phyloP scores from a whole-genome alignment of 495 filamentous ascomycete genomes.

The Podospora australis region DNA sequence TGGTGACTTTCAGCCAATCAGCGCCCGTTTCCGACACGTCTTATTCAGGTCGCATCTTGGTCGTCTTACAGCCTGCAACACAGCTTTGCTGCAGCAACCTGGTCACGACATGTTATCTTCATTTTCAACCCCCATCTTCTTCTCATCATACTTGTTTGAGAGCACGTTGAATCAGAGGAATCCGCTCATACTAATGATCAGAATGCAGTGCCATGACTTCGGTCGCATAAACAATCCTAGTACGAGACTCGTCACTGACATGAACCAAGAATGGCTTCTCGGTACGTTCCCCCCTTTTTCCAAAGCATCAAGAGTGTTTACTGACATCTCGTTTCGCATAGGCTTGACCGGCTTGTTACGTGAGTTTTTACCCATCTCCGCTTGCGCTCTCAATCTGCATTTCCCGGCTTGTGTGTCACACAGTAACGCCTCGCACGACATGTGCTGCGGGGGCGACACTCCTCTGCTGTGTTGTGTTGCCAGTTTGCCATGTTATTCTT shows the following conservation, averaged over 20 bases:
- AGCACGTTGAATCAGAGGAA: no score
- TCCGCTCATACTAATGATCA: constrained; percentile 11
- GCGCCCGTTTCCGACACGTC: neutral
- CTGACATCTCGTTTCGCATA: constrained; percentile 33
- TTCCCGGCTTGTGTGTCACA: neutral
- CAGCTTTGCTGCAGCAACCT: constrained; percentile 1
- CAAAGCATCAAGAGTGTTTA: neutral
- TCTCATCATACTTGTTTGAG: constrained; percentile 2
- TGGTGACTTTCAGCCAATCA: constrained; percentile 1
- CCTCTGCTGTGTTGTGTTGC: constrained; percentile 4
- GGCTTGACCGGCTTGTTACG: constrained; percentile 91
- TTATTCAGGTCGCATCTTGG: no score
- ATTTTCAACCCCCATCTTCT: neutral
- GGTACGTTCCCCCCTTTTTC: constrained; percentile 31
- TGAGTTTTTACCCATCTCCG: constrained; percentile 46
- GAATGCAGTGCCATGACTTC: constrained; percentile 22
- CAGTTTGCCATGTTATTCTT: neutral
- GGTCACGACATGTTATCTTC: neutral
- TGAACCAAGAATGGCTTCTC: constrained; percentile 48
- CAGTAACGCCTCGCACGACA: neutral
- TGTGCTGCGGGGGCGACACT: constrained; percentile 1
- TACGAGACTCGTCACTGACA: constrained; percentile 23
- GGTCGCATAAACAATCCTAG: constrained; percentile 4
- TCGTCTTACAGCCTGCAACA: no score
- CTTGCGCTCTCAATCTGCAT: no score